These are phyloP conservation scores for Emydomyces testavorans DNA, from an alignment of 2,329 filamentous ascomycete genomes.

Conservation along the genomic window DNA sequence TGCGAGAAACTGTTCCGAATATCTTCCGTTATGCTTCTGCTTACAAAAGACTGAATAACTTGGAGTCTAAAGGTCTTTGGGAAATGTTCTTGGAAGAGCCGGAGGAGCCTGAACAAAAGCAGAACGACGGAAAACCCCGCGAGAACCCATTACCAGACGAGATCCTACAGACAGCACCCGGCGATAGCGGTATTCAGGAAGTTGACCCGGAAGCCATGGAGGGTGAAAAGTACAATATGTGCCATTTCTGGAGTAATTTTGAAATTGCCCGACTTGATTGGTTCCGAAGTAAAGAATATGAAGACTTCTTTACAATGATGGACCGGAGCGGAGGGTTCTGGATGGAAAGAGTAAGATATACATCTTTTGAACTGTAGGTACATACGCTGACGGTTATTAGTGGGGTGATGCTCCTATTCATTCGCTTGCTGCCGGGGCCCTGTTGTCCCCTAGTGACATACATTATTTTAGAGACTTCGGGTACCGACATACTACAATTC, in stretches of 20 bases:
- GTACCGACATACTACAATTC: constrained; percentile 95
- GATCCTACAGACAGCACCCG: constrained; percentile 63
- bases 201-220: constrained; percentile 93
- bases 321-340: constrained; percentile 95
- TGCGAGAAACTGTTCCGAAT: constrained; percentile 94
- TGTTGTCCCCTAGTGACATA: constrained; percentile 70
- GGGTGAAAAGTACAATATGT: constrained; percentile 98
- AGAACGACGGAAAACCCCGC: constrained; percentile 38
- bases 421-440: constrained; percentile 82
- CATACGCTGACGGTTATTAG: constrained; percentile 42
- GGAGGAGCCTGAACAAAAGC: constrained; percentile 30
- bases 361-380: constrained; percentile 19
- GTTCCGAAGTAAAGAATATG: constrained; percentile 94
- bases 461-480: constrained; percentile 99
- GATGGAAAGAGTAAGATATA: constrained; percentile 75
- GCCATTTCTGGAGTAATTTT: constrained; percentile 99
- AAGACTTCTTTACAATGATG: constrained; percentile 99
- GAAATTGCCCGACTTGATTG: constrained; percentile 91
- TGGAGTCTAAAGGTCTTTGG: constrained; percentile 87
- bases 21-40: constrained; percentile 98
- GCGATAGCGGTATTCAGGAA: constrained; percentile 57
- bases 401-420: constrained; percentile 99
- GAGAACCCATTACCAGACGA: constrained; percentile 67
- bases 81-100: constrained; percentile 81
- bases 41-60: constrained; percentile 84